Evolutionary conservation across 169 alveolate genomes (phyloP), one percentile per base, ranked within the genome.

Genomic region (Plasmodium inui): DNA sequence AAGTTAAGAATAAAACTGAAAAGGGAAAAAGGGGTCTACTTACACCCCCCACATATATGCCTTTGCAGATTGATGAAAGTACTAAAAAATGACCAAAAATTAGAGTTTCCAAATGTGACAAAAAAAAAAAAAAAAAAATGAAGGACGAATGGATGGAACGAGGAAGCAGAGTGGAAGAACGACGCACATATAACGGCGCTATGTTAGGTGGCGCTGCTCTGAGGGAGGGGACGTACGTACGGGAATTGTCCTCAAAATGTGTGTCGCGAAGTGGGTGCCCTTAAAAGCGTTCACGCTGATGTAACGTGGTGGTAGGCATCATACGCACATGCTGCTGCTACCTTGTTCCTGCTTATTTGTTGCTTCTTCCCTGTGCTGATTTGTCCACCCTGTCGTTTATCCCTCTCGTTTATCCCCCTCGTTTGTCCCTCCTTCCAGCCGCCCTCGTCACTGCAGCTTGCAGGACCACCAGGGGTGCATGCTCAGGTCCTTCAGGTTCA

Each of bases 391-490:
- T n/a, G n/a, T n/a, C n/a, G n/a, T n/a, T n/a, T n/a, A n/a, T n/a
- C n/a, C n/a, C n/a, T n/a, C n/a, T n/a, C n/a, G n/a, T n/a, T n/a
- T n/a, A n/a, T 44, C 55, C 55, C 0, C n/a, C 30, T 57, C 3
- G 5, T 57, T 57, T 55, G 26, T 55, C n/a, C 71, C 71, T n/a
- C 3, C 22, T n/a, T 57, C 17, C 32, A 57, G 3, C 73, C 14
- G n/a, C 22, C 14, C n/a, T n/a, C 37, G 32, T 67, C 41, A 74
- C 70, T 76, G 81, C 9, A 86, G 53, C 46, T 86, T 86, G 74
- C 79, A 86, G 22, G 93, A 86, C 93, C 93, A 86, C 93, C 93
- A 86, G 4, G 93, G 93, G 82, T 86, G 93, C 50, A 76, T 32
- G 70, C 84, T 76, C 46, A 86, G 50, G 30, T 86, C 93, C 79